Evolutionary conservation across 352 stramenopile genomes (phyloP).

Genomic region (Pythium dissimile): DNA sequence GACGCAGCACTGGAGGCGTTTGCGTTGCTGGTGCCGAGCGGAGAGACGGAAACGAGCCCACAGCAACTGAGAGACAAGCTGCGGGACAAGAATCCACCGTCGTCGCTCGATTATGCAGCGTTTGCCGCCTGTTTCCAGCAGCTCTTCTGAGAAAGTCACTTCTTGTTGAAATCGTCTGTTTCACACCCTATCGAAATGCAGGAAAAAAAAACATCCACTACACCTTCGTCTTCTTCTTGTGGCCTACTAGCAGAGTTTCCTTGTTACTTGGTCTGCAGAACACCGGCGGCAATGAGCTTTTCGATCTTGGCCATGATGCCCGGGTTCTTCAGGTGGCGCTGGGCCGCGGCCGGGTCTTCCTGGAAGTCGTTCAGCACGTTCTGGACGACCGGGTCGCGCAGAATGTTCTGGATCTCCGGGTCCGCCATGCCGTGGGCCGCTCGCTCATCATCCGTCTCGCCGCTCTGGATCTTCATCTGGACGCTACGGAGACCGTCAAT

Average conservation of each 20-base stretch:
- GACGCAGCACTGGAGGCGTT: conserved; percentile 16
- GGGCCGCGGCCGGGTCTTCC: conserved; percentile 89
- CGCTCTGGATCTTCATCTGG: conserved; percentile 92
- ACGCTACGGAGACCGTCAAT: conserved; percentile 95
- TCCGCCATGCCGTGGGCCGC: conserved; percentile 97
- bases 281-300: conserved; percentile 97
- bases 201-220: neutral
- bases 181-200: neutral
- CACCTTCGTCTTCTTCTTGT: neutral
- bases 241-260: neutral
- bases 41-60: neutral
- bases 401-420: conserved; percentile 98
- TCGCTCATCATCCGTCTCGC: conserved; percentile 95
- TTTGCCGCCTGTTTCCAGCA: conserved; percentile 13
- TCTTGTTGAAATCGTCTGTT: too few species aligned
- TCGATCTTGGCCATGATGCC: conserved; percentile 97
- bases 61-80: neutral
- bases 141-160: neutral
- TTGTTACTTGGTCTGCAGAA: conserved; percentile 92
- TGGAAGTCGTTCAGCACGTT: conserved; percentile 98
- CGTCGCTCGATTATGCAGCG: conserved; percentile 6
- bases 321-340: conserved; percentile 93
- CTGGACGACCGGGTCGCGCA: conserved; percentile 97
- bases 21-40: conserved; percentile 19
- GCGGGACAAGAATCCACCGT: neutral